Evolutionary conservation across 176 grass and related monocot species (phyloP).

Genomic region (Oryza officinalis): DNA sequence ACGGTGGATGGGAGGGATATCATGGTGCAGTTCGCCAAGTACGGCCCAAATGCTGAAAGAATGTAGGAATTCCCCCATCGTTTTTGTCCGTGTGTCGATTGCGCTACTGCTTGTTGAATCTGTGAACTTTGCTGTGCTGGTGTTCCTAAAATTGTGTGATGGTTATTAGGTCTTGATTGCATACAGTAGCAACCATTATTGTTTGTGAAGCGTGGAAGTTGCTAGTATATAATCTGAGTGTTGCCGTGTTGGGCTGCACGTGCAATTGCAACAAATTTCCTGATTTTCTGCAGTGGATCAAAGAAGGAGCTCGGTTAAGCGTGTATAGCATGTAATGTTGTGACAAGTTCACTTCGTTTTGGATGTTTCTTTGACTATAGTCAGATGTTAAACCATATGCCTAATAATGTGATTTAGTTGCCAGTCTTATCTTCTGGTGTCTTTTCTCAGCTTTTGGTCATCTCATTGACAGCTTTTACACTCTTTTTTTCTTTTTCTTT

Average conservation of each 20-base stretch:
- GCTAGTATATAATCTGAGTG: neutral
- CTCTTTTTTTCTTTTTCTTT: neutral
- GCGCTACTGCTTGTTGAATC: neutral
- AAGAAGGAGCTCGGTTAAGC: neutral
- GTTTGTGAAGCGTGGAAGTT: neutral
- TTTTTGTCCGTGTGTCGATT: neutral
- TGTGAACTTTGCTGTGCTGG: neutral
- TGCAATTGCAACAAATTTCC: neutral
- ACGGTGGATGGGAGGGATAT: constrained; percentile 69
- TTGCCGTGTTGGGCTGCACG: neutral
- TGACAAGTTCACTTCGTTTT: neutral
- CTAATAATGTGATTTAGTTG: neutral
- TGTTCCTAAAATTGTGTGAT: neutral
- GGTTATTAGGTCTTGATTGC: neutral
- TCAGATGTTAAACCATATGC: too few species aligned
- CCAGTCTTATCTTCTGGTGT: neutral
- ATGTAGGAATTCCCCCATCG: constrained; percentile 57
- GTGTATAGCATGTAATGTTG: neutral
- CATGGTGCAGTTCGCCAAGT: constrained; percentile 90
- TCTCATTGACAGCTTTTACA: neutral
- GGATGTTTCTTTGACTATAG: neutral
- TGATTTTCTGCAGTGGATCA: neutral
- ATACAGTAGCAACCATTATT: neutral
- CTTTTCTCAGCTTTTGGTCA: neutral
- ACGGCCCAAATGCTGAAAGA: constrained; percentile 80